phyloP scores from a whole-genome alignment of 345 rosid species.

The Excoecaria agallocha region DNA sequence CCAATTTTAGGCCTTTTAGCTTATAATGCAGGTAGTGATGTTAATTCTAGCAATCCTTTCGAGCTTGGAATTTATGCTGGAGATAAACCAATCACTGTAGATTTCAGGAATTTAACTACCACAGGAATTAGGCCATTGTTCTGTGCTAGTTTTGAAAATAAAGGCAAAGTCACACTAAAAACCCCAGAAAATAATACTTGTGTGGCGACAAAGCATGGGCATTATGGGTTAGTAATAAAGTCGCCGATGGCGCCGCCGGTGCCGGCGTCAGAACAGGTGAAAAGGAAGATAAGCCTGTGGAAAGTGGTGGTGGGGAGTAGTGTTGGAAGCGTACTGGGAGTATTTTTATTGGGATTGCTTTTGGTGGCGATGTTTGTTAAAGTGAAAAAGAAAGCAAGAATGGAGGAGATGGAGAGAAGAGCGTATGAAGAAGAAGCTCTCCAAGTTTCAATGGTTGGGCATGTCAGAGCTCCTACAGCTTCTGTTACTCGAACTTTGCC shows the following conservation, averaged over 20 bases:
- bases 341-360: slow-evolving; percentile 61
- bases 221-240: slow-evolving; percentile 68
- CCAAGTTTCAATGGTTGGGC: slow-evolving; percentile 91
- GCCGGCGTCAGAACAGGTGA: slow-evolving; percentile 2
- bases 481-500: slow-evolving; percentile 66
- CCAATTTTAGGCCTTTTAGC: slow-evolving; percentile 81
- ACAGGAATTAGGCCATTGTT: slow-evolving; percentile 39
- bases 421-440: slow-evolving; percentile 93
- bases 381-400: slow-evolving; percentile 70
- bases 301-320: slow-evolving; percentile 74
- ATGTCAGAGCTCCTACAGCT: slow-evolving; percentile 73
- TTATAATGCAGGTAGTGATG: slow-evolving; percentile 49
- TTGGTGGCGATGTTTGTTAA: slow-evolving; percentile 62
- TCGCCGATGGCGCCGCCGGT: slow-evolving; percentile 20
- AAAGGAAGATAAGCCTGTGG: slow-evolving; percentile 62
- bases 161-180: slow-evolving; percentile 55
- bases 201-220: slow-evolving; percentile 58
- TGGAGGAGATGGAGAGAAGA: slow-evolving; percentile 81
- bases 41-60: slow-evolving; percentile 44
- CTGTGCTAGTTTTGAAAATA: slow-evolving; percentile 67
- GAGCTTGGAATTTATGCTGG: slow-evolving; percentile 52
- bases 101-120: slow-evolving; percentile 42
- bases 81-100: slow-evolving; percentile 57
- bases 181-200: slow-evolving; percentile 48
- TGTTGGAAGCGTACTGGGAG: slow-evolving; percentile 66